Percentiles rank a stretch among this genome's conserved stretches.
phyloP scores from a whole-genome alignment of 2,329 filamentous ascomycete genomes.

The Exophiala alcalophila region DNA sequence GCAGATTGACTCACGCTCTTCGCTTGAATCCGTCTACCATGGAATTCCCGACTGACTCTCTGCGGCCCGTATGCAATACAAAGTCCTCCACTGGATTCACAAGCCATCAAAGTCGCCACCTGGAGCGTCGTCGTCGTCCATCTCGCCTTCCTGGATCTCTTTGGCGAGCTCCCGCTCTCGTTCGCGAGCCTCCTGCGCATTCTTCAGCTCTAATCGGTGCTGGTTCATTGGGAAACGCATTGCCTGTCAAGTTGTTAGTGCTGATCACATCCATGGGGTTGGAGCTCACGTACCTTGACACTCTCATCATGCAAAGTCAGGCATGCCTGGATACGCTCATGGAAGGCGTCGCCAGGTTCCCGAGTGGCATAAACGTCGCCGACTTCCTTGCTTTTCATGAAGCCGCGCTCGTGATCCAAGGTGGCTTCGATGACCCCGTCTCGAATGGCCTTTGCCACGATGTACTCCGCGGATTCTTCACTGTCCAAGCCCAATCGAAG shows the following conservation, averaged over 20 bases:
- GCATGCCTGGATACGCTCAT: conserved; percentile 91
- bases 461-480: conserved; percentile 98
- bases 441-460: conserved; percentile 96
- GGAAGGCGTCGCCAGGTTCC: conserved; percentile 95
- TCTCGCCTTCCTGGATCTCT: conserved; percentile 96
- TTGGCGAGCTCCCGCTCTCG: conserved; percentile 95
- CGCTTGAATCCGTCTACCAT: too few relatives aligned
- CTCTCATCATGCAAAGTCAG: conserved; percentile 93
- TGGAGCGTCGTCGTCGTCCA: conserved; percentile 86
- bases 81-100: conserved; percentile 48
- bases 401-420: conserved; percentile 88
- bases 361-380: conserved; percentile 94
- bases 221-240: conserved; percentile 99
- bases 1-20: too few relatives aligned
- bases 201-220: conserved; percentile 94
- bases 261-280: not conserved
- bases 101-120: conserved; percentile 95
- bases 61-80: conserved; percentile 14
- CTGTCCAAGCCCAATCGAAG: conserved; percentile 89
- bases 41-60: too few relatives aligned
- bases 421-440: conserved; percentile 97
- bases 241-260: conserved; percentile 56
- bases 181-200: conserved; percentile 95
- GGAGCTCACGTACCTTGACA: conserved; percentile 69
- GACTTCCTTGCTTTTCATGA: conserved; percentile 97